A percentile compares a stretch with the other conserved stretches of the same genome.
Evolutionary conservation across 1,284 basidiomycete genomes (phyloP).

Genomic region (Irpex sp.): DNA sequence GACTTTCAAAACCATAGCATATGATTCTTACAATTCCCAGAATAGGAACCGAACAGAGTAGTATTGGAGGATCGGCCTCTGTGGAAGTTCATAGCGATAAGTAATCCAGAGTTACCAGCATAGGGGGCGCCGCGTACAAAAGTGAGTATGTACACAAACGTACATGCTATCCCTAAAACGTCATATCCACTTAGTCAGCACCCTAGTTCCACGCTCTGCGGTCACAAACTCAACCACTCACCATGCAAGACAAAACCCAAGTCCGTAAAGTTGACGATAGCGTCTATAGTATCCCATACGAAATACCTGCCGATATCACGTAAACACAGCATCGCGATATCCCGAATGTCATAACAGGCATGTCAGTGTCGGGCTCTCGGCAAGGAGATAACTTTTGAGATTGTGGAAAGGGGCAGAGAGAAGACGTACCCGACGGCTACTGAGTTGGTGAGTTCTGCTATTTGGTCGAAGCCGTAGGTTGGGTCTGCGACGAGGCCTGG

Average conservation of each 20-base stretch:
- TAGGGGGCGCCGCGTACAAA: conserved; percentile 45
- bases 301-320: conserved; percentile 41
- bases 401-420: not conserved
- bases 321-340: not conserved
- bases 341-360: not conserved
- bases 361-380: not conserved
- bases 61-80: conserved; percentile 75
- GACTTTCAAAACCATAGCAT: not conserved
- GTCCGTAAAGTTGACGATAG: conserved; percentile 50
- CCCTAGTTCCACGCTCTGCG: not conserved
- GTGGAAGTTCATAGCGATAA: conserved; percentile 5
- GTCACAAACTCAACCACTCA: conserved; percentile 15
- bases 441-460: conserved; percentile 44
- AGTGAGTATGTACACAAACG: conserved; percentile 52
- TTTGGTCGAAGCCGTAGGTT: conserved; percentile 55
- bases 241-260: conserved; percentile 69
- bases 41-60: conserved; percentile 68
- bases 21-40: conserved; percentile 58
- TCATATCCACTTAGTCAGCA: not conserved
- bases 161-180: conserved; percentile 49
- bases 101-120: conserved; percentile 5
- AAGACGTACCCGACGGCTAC: conserved; percentile 50
- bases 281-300: conserved; percentile 61
- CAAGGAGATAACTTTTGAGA: not conserved
- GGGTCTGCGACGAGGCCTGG: conserved; percentile 41